Evolutionary conservation across 2,329 filamentous ascomycete genomes (phyloP).

Genomic region (Fusarium dlaminii): DNA sequence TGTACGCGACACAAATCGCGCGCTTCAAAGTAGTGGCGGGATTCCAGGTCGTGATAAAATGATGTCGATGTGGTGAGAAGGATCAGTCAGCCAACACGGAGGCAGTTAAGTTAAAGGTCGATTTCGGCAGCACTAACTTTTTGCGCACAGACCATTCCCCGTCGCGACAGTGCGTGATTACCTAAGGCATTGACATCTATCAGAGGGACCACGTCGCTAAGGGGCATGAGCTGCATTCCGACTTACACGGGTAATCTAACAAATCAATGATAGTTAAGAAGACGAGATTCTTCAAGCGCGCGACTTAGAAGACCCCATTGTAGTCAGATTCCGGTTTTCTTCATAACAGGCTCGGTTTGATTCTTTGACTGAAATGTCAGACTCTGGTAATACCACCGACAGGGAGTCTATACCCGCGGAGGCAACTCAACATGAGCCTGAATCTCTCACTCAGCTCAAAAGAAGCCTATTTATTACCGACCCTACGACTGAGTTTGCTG

Average conservation of each 20-base stretch:
- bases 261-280: constrained; percentile 11
- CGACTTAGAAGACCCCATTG: neutral
- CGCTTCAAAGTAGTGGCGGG: neutral
- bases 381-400: constrained; percentile 29
- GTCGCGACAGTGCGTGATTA: constrained; percentile 17
- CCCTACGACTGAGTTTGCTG: constrained; percentile 56
- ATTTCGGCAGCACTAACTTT: constrained; percentile 36
- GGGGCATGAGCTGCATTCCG: constrained; percentile 32
- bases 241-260: constrained; percentile 35
- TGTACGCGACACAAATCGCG: constrained; percentile 11
- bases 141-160: constrained; percentile 35
- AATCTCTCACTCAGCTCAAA: constrained; percentile 36
- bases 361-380: constrained; percentile 23
- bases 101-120: constrained; percentile 6
- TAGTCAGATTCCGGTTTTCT: neutral
- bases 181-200: neutral
- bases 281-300: neutral
- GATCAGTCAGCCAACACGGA: constrained; percentile 23
- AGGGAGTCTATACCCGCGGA: constrained; percentile 34
- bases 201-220: constrained; percentile 36
- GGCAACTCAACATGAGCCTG: constrained; percentile 22
- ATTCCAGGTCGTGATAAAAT: neutral
- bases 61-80: constrained; percentile 9
- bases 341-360: neutral
- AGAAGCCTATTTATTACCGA: constrained; percentile 38